These are phyloP conservation scores for Trifolium repens DNA, from an alignment of 306 rosid genomes.

Conservation along the genomic window DNA sequence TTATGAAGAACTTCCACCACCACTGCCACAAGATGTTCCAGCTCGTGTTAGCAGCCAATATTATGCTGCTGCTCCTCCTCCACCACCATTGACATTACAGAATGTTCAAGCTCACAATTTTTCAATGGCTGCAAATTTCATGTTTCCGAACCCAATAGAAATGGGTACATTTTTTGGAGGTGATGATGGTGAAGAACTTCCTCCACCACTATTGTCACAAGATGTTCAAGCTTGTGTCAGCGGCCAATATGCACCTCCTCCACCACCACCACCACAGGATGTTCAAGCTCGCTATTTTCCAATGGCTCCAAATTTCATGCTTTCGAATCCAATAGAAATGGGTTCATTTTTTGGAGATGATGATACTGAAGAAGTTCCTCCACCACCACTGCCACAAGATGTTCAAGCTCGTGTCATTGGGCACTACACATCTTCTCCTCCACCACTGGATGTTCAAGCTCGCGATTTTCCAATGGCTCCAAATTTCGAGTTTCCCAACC, in stretches of 20 bases:
- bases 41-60: neutral
- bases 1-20: neutral
- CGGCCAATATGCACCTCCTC: neutral
- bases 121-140: neutral
- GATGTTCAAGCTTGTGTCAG: neutral
- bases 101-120: neutral
- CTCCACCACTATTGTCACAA: neutral
- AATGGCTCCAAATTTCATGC: neutral
- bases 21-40: neutral
- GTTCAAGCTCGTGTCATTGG: too few species aligned
- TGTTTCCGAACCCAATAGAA: neutral
- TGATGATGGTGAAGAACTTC: neutral
- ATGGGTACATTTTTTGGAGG: neutral
- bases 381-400: too few species aligned
- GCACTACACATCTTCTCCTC: too few species aligned
- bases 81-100: neutral
- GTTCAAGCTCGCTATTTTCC: neutral
- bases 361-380: too few species aligned
- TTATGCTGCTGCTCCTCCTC: too few species aligned
- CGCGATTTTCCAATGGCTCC: neutral
- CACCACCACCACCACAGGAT: neutral
- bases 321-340: neutral
- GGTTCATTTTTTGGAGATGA: neutral
- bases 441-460: too few species aligned
- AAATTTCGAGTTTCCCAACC: neutral